phyloP scores from a whole-genome alignment of 768 basidiomycete species.

The Xerocomellus chrysenteron region DNA sequence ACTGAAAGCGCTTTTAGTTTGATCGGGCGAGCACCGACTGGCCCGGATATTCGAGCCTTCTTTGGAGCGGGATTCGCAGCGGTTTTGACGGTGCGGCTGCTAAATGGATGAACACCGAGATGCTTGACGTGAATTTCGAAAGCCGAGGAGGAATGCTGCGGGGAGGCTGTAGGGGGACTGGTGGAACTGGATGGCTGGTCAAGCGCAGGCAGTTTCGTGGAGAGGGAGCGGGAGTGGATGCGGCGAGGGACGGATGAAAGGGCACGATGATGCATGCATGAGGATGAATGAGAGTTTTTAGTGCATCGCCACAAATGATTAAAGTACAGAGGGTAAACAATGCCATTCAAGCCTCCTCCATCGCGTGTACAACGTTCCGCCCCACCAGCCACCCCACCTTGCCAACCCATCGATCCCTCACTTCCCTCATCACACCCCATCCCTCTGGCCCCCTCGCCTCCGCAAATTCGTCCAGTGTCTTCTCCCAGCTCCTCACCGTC shows the following conservation, averaged over 20 bases:
- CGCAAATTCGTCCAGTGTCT: slow-evolving; percentile 64
- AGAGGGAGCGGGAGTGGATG: no score
- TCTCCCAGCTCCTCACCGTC: slow-evolving; percentile 66
- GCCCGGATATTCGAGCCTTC: neutral
- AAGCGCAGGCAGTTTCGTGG: no score
- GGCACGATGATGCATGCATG: slow-evolving; percentile 45
- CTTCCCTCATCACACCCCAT: slow-evolving; percentile 40
- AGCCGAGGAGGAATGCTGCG: no score
- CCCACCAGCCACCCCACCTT: slow-evolving; percentile 83
- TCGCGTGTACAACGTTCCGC: slow-evolving; percentile 29
- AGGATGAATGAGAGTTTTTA: slow-evolving; percentile 35
- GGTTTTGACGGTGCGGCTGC: no score
- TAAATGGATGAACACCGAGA: no score
- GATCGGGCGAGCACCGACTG: slow-evolving; percentile 11
- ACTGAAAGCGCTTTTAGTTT: slow-evolving; percentile 25
- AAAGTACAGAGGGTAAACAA: neutral
- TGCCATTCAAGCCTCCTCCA: slow-evolving; percentile 26
- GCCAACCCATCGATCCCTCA: slow-evolving; percentile 65
- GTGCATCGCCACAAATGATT: slow-evolving; percentile 10
- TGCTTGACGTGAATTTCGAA: no score
- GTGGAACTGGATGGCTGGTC: no score
- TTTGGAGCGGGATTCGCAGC: neutral
- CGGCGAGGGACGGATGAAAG: slow-evolving; percentile 39
- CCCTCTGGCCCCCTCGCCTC: slow-evolving; percentile 46
- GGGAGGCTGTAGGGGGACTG: no score